Base-by-base conservation (phyloP, 768 basidiomycete genomes). In the Boletales sp. region DNA sequence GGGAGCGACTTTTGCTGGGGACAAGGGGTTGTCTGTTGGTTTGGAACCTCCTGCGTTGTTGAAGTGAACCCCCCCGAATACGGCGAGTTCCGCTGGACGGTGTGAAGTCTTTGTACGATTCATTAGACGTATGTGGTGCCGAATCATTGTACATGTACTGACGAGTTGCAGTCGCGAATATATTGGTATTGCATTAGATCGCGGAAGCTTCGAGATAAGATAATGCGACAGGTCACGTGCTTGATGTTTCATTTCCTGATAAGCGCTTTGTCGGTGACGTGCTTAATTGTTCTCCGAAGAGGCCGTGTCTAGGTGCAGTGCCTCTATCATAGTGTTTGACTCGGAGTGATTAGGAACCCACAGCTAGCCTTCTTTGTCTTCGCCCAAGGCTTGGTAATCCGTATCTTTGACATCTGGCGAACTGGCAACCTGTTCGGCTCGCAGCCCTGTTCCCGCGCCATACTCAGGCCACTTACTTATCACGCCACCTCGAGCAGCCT, bases 11-110 rank as follows among this genome's bases (percentile, higher is more conserved):
- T 97, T 78, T 63, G 93, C 91, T 43, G 90, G 86, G 46, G 80
- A 76, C 55, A 80, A 80, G 69, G 93, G 91, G 41, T 74, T 95
- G 57, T 88, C 92, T 54, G 81, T 80, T 51, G 94, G 94, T 49
- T 67, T 72, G 54, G 81, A 73, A n/a, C 64, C 84, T 45, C 92
- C 93, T 40, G 84, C 82, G 49, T 72, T 92, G 47, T 74, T 80
- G 64, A 78, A 87, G 73, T 84, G 75, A 62, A 45, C 29, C 50
- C 41, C 41, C 30, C 15, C n/a, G 42, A 47, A 43, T 32, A 34
- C 30, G 31, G 35, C 18, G 39, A 40, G 39, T 14, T 10, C 32
- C 14, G 2, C 21, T 21, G 21, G 21, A 31, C 41, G 27, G 47
- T 39, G 37, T 38, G 48, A 32, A 30, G n/a, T 21, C 29, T 51